Percentiles rank a stretch among this genome's conserved stretches.
These are phyloP conservation scores for Cyphellophora attinorum DNA, from an alignment of 2,329 filamentous ascomycete species.

Conservation along the genomic window DNA sequence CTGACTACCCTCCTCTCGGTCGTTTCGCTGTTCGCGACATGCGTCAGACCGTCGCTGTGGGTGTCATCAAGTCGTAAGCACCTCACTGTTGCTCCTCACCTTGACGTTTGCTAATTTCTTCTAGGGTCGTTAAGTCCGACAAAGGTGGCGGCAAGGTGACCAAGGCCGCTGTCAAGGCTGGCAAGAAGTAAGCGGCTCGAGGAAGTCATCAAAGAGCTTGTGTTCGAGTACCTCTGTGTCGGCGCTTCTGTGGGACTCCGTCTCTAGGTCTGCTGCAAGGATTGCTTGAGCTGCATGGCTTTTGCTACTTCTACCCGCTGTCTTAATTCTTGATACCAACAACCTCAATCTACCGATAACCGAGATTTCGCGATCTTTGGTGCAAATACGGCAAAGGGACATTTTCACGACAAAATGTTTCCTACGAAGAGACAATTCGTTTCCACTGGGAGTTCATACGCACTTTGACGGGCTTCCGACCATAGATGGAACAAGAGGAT, in stretches of 20 bases:
- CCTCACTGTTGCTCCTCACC: constrained; percentile 44
- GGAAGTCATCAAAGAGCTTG: background rate
- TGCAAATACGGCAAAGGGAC: no score
- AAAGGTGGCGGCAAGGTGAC: constrained; percentile 50
- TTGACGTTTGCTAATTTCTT: constrained; percentile 63
- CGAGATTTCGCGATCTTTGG: background rate
- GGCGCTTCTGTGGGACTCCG: no score
- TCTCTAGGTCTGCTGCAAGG: background rate
- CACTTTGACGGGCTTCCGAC: background rate
- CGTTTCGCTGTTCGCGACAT: constrained; percentile 99
- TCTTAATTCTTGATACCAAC: background rate
- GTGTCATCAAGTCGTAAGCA: constrained; percentile 92
- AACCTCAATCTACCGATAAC: background rate
- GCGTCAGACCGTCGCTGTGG: constrained; percentile 36
- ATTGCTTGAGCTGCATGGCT: background rate
- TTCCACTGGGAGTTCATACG: no score
- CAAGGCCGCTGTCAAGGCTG: constrained; percentile 22
- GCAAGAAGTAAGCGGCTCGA: constrained; percentile 14
- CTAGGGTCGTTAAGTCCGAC: constrained; percentile 60
- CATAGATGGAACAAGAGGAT: constrained; percentile 1
- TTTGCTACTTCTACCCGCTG: background rate
- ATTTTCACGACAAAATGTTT: no score
- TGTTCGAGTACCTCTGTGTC: no score
- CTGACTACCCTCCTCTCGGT: constrained; percentile 97
- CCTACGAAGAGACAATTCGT: no score